Percentiles rank a stretch among this genome's conserved stretches.
Evolutionary conservation across 768 basidiomycete species (phyloP).

Genomic region (Mycena albidolilacea): DNA sequence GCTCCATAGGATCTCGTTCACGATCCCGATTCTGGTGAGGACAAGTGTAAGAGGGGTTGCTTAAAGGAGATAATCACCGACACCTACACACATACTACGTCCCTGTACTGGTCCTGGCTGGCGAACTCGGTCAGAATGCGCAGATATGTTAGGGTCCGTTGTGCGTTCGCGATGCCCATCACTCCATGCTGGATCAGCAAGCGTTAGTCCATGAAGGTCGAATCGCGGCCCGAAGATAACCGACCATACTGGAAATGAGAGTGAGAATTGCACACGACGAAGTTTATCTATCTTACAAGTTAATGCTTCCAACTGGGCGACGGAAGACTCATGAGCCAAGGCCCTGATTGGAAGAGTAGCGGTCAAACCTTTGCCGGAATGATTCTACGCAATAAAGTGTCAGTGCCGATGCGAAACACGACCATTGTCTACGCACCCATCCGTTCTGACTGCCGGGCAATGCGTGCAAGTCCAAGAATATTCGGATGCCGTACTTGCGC

Average conservation of each 20-base stretch:
- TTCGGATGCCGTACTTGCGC: constrained; percentile 93
- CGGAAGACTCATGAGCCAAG: constrained; percentile 34
- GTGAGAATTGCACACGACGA: constrained; percentile 23
- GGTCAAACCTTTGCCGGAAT: constrained; percentile 63
- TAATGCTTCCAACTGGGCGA: constrained; percentile 67
- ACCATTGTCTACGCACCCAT: constrained; percentile 62
- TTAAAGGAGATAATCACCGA: constrained; percentile 18
- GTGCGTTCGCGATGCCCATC: constrained; percentile 93
- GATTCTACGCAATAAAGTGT: constrained; percentile 56
- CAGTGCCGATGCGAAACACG: constrained; percentile 4
- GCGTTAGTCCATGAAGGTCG: neutral
- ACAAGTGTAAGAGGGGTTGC: constrained; percentile 3
- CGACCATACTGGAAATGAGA: constrained; percentile 24
- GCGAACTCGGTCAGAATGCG: constrained; percentile 89
- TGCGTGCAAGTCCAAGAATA: constrained; percentile 86
- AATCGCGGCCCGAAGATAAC: neutral
- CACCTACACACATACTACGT: constrained; percentile 77
- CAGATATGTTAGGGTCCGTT: constrained; percentile 87
- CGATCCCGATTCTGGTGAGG: constrained; percentile 63
- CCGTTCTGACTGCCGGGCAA: constrained; percentile 88
- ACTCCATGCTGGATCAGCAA: constrained; percentile 65
- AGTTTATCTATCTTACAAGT: constrained; percentile 61
- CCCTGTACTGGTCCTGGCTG: constrained; percentile 80
- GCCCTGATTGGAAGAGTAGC: neutral
- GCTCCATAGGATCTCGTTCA: constrained; percentile 74